phyloP scores from a whole-genome alignment of 306 rosid species.

The Dicorynia guianensis region DNA sequence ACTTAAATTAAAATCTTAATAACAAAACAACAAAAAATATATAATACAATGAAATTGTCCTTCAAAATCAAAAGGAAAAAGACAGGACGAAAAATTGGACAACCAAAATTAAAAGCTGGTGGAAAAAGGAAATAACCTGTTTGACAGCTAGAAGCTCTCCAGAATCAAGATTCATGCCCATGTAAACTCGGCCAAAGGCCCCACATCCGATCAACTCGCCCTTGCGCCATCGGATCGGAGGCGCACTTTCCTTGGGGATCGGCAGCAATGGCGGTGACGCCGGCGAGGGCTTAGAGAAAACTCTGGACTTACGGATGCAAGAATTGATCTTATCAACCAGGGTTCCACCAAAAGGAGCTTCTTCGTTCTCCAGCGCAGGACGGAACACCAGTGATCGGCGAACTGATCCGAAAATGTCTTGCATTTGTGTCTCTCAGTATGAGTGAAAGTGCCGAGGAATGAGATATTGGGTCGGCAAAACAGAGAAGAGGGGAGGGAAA shows the following conservation, averaged over 20 bases:
- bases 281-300: conserved; percentile 71
- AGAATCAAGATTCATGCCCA: conserved; percentile 99
- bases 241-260: conserved; percentile 51
- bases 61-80: neutral
- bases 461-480: conserved; percentile 45
- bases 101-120: neutral
- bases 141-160: conserved; percentile 99
- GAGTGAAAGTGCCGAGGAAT: conserved; percentile 13
- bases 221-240: conserved; percentile 96
- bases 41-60: neutral
- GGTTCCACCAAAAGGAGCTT: conserved; percentile 63
- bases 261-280: conserved; percentile 52
- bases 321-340: conserved; percentile 80
- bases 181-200: conserved; percentile 97
- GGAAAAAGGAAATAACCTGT: conserved; percentile 60
- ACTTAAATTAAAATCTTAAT: neutral
- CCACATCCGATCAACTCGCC: conserved; percentile 99
- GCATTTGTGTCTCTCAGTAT: conserved; percentile 56
- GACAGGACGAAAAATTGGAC: neutral
- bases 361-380: conserved; percentile 65
- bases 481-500: conserved; percentile 53
- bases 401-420: conserved; percentile 93
- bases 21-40: neutral
- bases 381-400: conserved; percentile 98
- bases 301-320: conserved; percentile 85